Evolutionary conservation across 257 asterid genomes (phyloP).

Genomic region (Thymus mandschuricus): DNA sequence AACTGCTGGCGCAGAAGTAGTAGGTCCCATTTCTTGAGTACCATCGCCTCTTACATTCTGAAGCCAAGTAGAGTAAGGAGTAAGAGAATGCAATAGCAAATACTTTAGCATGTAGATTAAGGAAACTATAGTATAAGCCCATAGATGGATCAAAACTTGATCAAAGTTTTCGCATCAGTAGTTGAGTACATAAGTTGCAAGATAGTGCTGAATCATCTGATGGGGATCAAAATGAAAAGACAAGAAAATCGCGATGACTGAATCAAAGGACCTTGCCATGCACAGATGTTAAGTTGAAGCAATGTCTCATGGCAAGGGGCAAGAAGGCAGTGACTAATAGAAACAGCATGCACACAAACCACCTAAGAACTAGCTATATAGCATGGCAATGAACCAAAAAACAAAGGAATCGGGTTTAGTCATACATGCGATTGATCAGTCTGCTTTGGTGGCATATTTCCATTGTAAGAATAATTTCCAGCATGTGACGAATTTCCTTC

Average conservation of each 20-base stretch:
- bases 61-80: conserved; percentile 28
- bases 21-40: conserved; percentile 49
- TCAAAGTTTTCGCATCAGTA: not conserved
- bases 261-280: conserved; percentile 22
- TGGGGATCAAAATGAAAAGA: conserved; percentile 18
- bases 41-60: conserved; percentile 58
- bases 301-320: not conserved
- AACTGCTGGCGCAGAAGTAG: conserved; percentile 48
- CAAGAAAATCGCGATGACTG: conserved; percentile 14
- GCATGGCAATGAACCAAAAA: conserved; percentile 22
- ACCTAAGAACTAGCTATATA: not conserved
- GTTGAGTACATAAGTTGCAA: not conserved
- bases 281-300: conserved; percentile 21
- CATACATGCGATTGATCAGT: conserved; percentile 49
- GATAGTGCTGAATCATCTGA: conserved; percentile 2
- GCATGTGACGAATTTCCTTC: conserved; percentile 38
- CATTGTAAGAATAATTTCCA: conserved; percentile 44
- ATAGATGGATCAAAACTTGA: not conserved
- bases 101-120: not conserved
- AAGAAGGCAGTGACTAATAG: too few relatives aligned
- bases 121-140: conserved; percentile 14
- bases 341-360: conserved; percentile 4
- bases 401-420: conserved; percentile 12
- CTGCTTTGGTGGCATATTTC: conserved; percentile 42
- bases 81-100: conserved; percentile 11